Evolutionary conservation across 179 eudicot genomes (phyloP).

Genomic region (Vitellaria paradoxa): DNA sequence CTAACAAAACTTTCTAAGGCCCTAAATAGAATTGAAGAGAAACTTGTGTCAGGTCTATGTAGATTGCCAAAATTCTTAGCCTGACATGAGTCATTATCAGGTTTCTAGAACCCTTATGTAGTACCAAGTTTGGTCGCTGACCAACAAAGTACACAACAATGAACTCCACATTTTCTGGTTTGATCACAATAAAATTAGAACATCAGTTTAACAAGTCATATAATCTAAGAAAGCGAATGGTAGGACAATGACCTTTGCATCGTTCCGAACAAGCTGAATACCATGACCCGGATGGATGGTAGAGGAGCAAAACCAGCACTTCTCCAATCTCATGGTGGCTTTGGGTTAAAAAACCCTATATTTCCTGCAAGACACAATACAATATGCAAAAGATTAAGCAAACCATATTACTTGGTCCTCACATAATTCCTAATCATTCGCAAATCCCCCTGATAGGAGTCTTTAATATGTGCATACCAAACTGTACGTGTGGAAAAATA

Average conservation of each 20-base stretch:
- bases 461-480: too few species aligned
- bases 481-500: not conserved
- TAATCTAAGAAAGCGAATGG: not conserved
- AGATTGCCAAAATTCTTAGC: not conserved
- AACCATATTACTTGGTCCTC: not conserved
- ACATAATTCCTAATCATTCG: not conserved
- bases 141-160: not conserved
- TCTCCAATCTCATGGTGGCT: conserved; percentile 60
- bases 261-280: conserved; percentile 68
- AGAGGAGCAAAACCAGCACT: conserved; percentile 78
- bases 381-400: not conserved
- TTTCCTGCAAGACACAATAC: conserved; percentile 17
- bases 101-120: not conserved
- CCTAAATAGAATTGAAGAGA: not conserved
- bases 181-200: conserved; percentile 8
- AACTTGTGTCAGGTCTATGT: not conserved
- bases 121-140: not conserved
- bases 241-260: conserved; percentile 47
- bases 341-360: conserved; percentile 11
- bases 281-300: conserved; percentile 72
- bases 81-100: not conserved
- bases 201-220: not conserved
- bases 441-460: not conserved
- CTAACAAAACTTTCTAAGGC: not conserved
- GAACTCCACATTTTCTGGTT: not conserved